These are phyloP conservation scores for Lactarius sp. DNA, from an alignment of 768 basidiomycete genomes.

Conservation along the genomic window DNA sequence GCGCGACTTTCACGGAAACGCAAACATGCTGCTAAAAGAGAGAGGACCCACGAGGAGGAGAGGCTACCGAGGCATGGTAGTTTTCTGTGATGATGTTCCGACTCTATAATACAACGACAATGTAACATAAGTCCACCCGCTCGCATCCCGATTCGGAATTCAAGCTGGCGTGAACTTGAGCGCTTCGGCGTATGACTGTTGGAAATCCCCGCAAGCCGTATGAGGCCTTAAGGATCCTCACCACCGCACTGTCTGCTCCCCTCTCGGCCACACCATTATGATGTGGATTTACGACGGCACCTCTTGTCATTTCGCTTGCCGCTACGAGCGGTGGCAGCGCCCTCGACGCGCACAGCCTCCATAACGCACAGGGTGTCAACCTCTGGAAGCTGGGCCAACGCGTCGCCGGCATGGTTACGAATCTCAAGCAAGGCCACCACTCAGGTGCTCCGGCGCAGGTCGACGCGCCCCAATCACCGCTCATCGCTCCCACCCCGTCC, in stretches of 20 bases:
- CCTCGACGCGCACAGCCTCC: not conserved
- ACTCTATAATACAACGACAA: too few species aligned
- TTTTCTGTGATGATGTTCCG: too few species aligned
- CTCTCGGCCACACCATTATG: not conserved
- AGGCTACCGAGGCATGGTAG: too few species aligned
- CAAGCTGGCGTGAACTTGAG: too few species aligned
- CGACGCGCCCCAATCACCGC: constrained; percentile 1
- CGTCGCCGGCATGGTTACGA: not conserved
- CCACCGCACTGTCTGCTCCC: not conserved
- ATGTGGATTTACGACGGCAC: not conserved
- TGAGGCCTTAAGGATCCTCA: too few species aligned
- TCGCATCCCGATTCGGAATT: too few species aligned
- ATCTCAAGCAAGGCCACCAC: constrained; percentile 8
- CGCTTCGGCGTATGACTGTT: too few species aligned
- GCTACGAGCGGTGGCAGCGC: not conserved
- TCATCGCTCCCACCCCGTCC: not conserved
- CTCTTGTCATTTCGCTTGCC: not conserved
- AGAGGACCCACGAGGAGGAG: too few species aligned
- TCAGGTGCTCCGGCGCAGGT: not conserved
- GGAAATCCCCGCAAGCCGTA: too few species aligned
- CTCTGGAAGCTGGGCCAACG: constrained; percentile 46
- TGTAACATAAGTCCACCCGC: too few species aligned
- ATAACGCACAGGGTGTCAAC: constrained; percentile 60
- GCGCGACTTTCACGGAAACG: too few species aligned
- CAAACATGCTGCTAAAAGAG: too few species aligned